These are phyloP conservation scores for Debaryomyces sp. DNA, from an alignment of 1,139 yeast genomes.

Conservation along the genomic window DNA sequence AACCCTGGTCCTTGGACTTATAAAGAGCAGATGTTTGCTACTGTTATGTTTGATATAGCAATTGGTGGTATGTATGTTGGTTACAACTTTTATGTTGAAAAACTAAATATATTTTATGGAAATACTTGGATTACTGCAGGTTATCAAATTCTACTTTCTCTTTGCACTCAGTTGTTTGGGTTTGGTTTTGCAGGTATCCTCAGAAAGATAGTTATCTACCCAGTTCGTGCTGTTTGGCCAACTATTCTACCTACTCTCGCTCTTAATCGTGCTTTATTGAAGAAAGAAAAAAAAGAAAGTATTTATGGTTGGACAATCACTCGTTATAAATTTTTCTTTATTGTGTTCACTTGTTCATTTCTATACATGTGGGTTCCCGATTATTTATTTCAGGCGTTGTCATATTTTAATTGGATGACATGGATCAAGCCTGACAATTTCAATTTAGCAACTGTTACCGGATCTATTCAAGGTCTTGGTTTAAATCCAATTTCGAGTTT, in stretches of 20 bases:
- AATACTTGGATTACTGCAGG: slow-evolving; percentile 39
- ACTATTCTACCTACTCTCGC: slow-evolving; percentile 52
- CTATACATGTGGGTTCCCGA: slow-evolving; percentile 61
- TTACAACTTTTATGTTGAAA: slow-evolving; percentile 25
- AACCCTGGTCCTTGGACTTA: slow-evolving; percentile 34
- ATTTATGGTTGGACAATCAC: slow-evolving; percentile 56
- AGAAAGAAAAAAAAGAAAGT: slow-evolving; percentile 40
- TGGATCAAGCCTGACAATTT: slow-evolving; percentile 63
- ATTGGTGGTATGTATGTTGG: slow-evolving; percentile 23
- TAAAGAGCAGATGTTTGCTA: slow-evolving; percentile 34
- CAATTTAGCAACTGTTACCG: slow-evolving; percentile 57
- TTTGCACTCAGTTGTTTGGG: slow-evolving; percentile 54
- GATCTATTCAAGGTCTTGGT: slow-evolving; percentile 54
- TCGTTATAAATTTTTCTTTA: slow-evolving; percentile 50
- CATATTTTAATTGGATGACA: slow-evolving; percentile 62
- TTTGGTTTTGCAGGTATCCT: slow-evolving; percentile 62
- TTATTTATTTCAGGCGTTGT: slow-evolving; percentile 51
- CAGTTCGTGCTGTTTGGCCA: slow-evolving; percentile 58
- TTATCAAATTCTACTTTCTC: slow-evolving; percentile 20
- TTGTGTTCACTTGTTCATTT: slow-evolving; percentile 35
- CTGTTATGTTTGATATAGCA: slow-evolving; percentile 25
- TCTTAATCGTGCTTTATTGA: slow-evolving; percentile 51
- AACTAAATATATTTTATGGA: slow-evolving; percentile 40
- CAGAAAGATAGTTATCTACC: slow-evolving; percentile 56
- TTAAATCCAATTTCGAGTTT: slow-evolving; percentile 51